Conservation (phyloP, 1,139 yeast species). For the Candida neerlandica region DNA sequence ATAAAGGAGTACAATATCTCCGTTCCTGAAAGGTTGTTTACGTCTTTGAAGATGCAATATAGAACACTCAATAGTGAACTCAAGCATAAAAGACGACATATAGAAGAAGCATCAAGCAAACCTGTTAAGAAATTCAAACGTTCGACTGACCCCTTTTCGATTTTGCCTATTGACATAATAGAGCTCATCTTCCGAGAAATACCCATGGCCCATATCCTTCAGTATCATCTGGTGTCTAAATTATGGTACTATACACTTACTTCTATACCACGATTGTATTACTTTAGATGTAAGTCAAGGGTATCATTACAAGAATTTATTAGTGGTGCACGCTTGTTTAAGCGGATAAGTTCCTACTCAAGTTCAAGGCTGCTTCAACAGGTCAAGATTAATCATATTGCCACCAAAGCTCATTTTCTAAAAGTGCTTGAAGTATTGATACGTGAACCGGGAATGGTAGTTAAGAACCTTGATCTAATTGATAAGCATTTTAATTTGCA, state of each 20-base stretch:
- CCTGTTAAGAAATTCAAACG: constrained; percentile 8
- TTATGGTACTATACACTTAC: constrained; percentile 34
- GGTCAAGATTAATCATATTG: constrained; percentile 29
- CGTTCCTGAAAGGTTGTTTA: constrained; percentile 32
- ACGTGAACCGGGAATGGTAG: constrained; percentile 19
- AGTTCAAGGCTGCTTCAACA: constrained; percentile 22
- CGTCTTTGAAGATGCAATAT: constrained; percentile 28
- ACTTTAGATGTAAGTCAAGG: constrained; percentile 27
- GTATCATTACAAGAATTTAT: constrained; percentile 33
- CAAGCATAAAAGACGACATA: constrained; percentile 18
- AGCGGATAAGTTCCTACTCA: constrained; percentile 21
- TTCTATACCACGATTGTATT: constrained; percentile 30
- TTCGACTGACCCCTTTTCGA: constrained; percentile 31
- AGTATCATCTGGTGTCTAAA: constrained; percentile 35
- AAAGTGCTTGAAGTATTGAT: constrained; percentile 29
- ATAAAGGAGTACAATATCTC: constrained; percentile 22
- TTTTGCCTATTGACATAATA: constrained; percentile 35
- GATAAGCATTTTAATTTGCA: constrained; percentile 30
- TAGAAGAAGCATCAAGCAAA: constrained; percentile 12
- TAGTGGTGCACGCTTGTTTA: constrained; percentile 31
- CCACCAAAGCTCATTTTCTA: constrained; percentile 24
- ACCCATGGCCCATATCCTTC: constrained; percentile 22
- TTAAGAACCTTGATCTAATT: constrained; percentile 26
- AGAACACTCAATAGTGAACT: constrained; percentile 25
- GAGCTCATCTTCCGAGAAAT: constrained; percentile 28